Evolutionary conservation across 805 yeast genomes (phyloP).

Genomic region (Candida coleopterorum): DNA sequence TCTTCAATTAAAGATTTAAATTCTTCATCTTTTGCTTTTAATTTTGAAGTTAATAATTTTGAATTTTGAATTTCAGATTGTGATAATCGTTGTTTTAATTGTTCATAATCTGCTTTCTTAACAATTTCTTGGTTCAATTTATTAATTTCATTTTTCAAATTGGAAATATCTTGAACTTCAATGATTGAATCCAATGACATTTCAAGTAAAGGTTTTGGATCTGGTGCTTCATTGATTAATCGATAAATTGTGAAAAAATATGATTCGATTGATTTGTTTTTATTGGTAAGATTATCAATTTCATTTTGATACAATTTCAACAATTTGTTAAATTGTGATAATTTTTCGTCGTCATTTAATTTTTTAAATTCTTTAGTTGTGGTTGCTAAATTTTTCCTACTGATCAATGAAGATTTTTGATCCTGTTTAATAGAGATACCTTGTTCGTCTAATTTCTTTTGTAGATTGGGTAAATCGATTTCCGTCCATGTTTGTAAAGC

Average conservation of each 20-base stretch:
- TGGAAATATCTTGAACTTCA: conserved; percentile 48
- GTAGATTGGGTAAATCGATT: conserved; percentile 66
- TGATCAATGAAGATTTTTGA: conserved; percentile 62
- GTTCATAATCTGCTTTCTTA: conserved; percentile 73
- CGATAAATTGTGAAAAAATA: conserved; percentile 72
- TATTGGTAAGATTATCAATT: conserved; percentile 74
- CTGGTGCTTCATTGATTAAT: conserved; percentile 83
- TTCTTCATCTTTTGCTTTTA: conserved; percentile 72
- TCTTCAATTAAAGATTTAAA: conserved; percentile 65
- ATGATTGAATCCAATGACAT: conserved; percentile 61
- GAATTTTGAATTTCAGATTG: conserved; percentile 59
- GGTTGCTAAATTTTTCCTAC: conserved; percentile 72
- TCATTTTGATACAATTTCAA: conserved; percentile 81
- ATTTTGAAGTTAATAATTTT: conserved; percentile 46
- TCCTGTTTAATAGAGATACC: conserved; percentile 67
- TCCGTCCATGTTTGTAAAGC: conserved; percentile 75
- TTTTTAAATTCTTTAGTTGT: conserved; percentile 85
- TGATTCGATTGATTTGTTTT: conserved; percentile 70
- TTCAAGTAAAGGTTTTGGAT: conserved; percentile 79
- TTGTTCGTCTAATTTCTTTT: conserved; percentile 66
- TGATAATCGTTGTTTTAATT: conserved; percentile 56
- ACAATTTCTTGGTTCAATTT: conserved; percentile 55
- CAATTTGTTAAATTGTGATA: conserved; percentile 59
- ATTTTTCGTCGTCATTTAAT: conserved; percentile 60
- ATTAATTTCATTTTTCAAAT: conserved; percentile 46